phyloP scores from a whole-genome alignment of 2,329 filamentous ascomycete species.

The Exophiala viscosa region DNA sequence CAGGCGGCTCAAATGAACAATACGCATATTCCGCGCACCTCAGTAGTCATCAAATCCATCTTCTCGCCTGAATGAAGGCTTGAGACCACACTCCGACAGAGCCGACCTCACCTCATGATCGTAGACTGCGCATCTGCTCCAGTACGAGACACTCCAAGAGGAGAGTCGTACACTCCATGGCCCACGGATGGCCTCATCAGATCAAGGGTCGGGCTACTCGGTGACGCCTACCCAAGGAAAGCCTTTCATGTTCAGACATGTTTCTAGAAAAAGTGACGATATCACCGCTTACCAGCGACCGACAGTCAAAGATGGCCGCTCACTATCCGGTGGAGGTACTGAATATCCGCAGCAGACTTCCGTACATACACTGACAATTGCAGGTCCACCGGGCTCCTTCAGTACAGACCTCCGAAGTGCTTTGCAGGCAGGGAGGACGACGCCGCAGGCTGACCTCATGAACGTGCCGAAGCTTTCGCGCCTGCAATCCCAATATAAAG shows the following conservation, averaged over 20 bases:
- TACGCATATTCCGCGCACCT: neutral
- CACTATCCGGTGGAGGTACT: conserved; percentile 55
- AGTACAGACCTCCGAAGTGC: conserved; percentile 78
- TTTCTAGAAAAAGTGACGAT: conserved; percentile 32
- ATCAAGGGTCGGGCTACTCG: conserved; percentile 30
- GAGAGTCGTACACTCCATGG: conserved; percentile 23
- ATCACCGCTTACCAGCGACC: conserved; percentile 34
- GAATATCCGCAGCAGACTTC: conserved; percentile 63
- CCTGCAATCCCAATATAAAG: conserved; percentile 37
- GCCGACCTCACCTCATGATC: conserved; percentile 8
- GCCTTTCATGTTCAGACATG: conserved; percentile 23
- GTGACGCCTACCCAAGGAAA: conserved; percentile 32
- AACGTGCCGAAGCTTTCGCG: conserved; percentile 9
- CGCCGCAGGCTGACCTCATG: conserved; percentile 35
- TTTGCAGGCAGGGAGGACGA: conserved; percentile 58
- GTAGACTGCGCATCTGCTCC: neutral
- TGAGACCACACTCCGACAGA: neutral
- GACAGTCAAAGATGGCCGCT: conserved; percentile 51
- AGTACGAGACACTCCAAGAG: conserved; percentile 4
- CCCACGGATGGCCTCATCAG: conserved; percentile 28
- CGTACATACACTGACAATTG: conserved; percentile 54
- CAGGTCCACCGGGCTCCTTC: conserved; percentile 75
- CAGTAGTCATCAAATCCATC: neutral
- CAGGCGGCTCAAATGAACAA: conserved; percentile 1
- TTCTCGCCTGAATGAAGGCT: neutral